Conservation (phyloP, 2,329 filamentous ascomycete genomes). For the Ophiocordyceps sinensis region DNA sequence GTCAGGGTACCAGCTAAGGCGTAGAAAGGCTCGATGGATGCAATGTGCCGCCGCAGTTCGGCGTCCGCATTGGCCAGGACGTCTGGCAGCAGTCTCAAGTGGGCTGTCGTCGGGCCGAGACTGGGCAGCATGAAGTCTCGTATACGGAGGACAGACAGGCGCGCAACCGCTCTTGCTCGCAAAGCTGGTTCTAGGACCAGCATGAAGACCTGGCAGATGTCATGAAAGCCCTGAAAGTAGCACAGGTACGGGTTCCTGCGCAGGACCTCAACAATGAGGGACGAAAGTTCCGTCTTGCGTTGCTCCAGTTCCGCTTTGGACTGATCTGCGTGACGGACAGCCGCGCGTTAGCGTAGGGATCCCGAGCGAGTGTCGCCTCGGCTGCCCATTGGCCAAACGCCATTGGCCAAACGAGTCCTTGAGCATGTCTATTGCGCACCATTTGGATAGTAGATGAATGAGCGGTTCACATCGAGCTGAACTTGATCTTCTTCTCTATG, state of each 20-base stretch:
- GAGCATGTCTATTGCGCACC: conserved; percentile 31
- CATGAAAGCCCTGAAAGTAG: conserved; percentile 98
- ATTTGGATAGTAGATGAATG: conserved; percentile 93
- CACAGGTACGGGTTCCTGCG: conserved; percentile 69
- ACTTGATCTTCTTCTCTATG: conserved; percentile 89
- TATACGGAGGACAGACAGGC: conserved; percentile 81
- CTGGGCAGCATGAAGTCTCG: conserved; percentile 95
- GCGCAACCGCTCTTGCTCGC: conserved; percentile 52
- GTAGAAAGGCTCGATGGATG: conserved; percentile 72
- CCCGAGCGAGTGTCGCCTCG: too few species aligned
- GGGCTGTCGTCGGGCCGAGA: conserved; percentile 63
- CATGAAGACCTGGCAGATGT: conserved; percentile 91
- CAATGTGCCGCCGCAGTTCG: conserved; percentile 59
- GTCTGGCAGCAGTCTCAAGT: conserved; percentile 76
- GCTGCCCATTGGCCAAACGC: not conserved
- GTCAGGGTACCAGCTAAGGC: conserved; percentile 87
- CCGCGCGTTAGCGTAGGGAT: not conserved
- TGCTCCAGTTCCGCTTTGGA: conserved; percentile 51
- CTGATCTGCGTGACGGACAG: conserved; percentile 33
- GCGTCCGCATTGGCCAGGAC: conserved; percentile 63
- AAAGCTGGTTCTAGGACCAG: conserved; percentile 58
- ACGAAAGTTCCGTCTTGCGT: conserved; percentile 63
- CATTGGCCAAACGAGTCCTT: not conserved
- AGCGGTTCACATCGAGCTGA: conserved; percentile 77
- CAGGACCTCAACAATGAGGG: conserved; percentile 68